Evolutionary conservation across 331 rosid species (phyloP), one percentile per base, ranked within the genome.

Genomic region (Phaseolus coccineus): DNA sequence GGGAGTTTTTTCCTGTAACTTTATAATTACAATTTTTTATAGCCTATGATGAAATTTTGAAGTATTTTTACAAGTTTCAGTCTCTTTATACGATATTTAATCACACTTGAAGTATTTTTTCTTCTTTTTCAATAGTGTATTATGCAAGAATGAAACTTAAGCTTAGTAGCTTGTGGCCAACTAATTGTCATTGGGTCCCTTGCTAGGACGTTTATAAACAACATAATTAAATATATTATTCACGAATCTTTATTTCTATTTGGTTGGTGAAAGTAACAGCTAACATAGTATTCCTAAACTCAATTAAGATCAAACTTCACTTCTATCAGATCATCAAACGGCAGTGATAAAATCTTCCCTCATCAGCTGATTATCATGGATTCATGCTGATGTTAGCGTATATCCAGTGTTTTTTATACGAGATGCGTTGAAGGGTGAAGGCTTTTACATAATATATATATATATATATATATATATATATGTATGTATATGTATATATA

Each of bases 241-340:
- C 22, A 55, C 9, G 37, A 76, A 77, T 14, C 69, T 62, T 53
- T 31, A 55, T 71, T 71, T 77, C 13, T 9, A 63, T 61, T 22
- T 52, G 37, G 30, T 48, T 39, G 58, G 68, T 53, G 30, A 77
- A 39, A 66, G 67, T 66, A 67, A 61, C 55, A 39, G 24, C 42
- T 76, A 19, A 39, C 40, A 10, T 3, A 22, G 7, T 59, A 42
- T 69, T 59, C 69, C 52, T 55, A 27, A 42, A 31, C 55, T 77
- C 77, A 69, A 63, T 15, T 22, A 42, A 56, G 16, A 22, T 22
- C 16, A 9, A 42, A 67, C 16, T 19, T 61, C 68, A 62, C 44
- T 62, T 2, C 68, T 30, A 62, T 31, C 68, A 31, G 68, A 62
- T 14, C 67, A 61, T 61, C 53, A 39, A 73, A 56, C 11, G 71